Evolutionary conservation across 2,329 filamentous ascomycete species (phyloP).

Genomic region (Fusarium nelsonii): DNA sequence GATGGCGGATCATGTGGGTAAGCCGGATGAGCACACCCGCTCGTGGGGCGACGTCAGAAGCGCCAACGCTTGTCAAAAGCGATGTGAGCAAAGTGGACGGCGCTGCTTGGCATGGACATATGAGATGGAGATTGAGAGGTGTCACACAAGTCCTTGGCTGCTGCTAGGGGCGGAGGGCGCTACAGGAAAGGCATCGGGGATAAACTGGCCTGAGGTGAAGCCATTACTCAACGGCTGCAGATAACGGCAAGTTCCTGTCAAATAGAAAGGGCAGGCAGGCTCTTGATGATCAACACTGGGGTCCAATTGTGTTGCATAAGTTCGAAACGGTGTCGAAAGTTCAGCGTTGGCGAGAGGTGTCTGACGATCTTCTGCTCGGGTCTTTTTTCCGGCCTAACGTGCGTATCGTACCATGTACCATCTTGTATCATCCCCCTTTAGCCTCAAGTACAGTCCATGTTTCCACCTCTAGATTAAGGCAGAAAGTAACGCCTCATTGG

Average conservation of each 20-base stretch:
- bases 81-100: slow-evolving; percentile 56
- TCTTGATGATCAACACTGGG: slow-evolving; percentile 3
- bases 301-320: slow-evolving; percentile 17
- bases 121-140: slow-evolving; percentile 56
- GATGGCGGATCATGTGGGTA: slow-evolving; percentile 65
- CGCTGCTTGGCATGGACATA: slow-evolving; percentile 66
- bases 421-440: slow-evolving; percentile 36
- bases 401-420: slow-evolving; percentile 31
- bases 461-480: slow-evolving; percentile 20
- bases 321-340: slow-evolving; percentile 12
- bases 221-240: slow-evolving; percentile 45
- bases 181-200: slow-evolving; percentile 49
- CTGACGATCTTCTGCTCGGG: slow-evolving; percentile 25
- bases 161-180: slow-evolving; percentile 56
- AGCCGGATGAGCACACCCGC: slow-evolving; percentile 58
- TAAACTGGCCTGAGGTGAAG: slow-evolving; percentile 50
- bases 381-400: slow-evolving; percentile 21
- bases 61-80: slow-evolving; percentile 58
- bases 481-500: slow-evolving; percentile 31
- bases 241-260: slow-evolving; percentile 22
- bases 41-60: slow-evolving; percentile 54
- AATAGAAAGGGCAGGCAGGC: slow-evolving; percentile 3
- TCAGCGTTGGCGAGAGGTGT: slow-evolving; percentile 25
- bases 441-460: slow-evolving; percentile 17
- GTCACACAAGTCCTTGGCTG: slow-evolving; percentile 64